phyloP scores from a whole-genome alignment of 768 basidiomycete genomes.

The Hericium rajendrae region DNA sequence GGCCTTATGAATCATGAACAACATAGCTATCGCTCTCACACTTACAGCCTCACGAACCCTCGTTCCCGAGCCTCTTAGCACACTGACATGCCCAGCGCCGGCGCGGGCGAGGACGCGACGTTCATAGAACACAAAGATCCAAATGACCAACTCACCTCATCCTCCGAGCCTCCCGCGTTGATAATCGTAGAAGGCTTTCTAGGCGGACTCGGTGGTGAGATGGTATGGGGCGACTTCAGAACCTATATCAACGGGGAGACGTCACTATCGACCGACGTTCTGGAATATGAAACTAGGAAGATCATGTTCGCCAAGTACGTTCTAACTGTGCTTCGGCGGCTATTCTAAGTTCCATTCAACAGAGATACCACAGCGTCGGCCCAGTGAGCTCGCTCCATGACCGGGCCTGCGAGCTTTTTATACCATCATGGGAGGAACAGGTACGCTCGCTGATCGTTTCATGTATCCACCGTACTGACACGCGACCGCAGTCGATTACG shows the following conservation, averaged over 20 bases:
- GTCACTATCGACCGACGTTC: neutral
- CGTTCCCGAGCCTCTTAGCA: too few relatives aligned
- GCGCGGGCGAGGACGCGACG: too few relatives aligned
- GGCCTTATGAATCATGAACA: too few relatives aligned
- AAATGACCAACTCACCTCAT: too few relatives aligned
- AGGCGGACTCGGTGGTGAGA: slow-evolving; percentile 22
- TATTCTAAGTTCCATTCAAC: too few relatives aligned
- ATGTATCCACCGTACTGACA: neutral
- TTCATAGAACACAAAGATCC: too few relatives aligned
- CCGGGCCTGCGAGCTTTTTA: slow-evolving; percentile 44
- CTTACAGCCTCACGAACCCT: too few relatives aligned
- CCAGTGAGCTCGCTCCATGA: slow-evolving; percentile 45
- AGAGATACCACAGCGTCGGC: slow-evolving; percentile 27
- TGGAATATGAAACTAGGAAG: slow-evolving; percentile 11
- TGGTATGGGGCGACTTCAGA: slow-evolving; percentile 33
- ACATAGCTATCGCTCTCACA: too few relatives aligned
- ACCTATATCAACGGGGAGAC: slow-evolving; percentile 21
- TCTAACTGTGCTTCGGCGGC: too few relatives aligned
- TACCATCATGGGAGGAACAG: slow-evolving; percentile 34
- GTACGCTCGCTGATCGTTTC: slow-evolving; percentile 14
- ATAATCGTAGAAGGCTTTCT: slow-evolving; percentile 43
- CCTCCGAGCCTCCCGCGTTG: slow-evolving; percentile 21
- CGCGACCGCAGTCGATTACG: slow-evolving; percentile 34
- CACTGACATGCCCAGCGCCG: too few relatives aligned
- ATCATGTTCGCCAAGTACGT: slow-evolving; percentile 24